A percentile compares a stretch with the other conserved stretches of the same genome.
These are phyloP conservation scores for Arctostaphylos glauca DNA, from an alignment of 148 eudicot species.

Conservation along the genomic window DNA sequence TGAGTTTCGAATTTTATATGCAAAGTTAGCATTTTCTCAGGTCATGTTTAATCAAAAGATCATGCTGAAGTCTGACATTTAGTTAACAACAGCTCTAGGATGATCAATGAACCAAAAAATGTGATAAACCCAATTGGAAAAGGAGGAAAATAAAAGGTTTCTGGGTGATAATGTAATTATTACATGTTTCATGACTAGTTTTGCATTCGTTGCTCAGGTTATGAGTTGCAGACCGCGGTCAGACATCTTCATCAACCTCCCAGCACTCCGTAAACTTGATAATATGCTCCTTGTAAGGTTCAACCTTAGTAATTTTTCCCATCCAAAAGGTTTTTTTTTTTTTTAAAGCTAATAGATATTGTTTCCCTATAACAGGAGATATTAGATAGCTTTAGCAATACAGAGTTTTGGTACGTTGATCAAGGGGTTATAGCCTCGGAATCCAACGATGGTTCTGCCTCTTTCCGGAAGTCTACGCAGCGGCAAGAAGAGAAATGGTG, in stretches of 20 bases:
- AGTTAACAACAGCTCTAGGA: background rate
- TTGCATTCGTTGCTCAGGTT: constrained; percentile 42
- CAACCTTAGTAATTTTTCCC: background rate
- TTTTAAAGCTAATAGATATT: background rate
- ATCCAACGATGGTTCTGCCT: constrained; percentile 60
- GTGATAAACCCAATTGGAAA: background rate
- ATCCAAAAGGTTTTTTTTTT: background rate
- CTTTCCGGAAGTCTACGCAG: constrained; percentile 59
- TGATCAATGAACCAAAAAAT: background rate
- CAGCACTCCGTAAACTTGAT: constrained; percentile 90
- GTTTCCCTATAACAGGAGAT: constrained; percentile 53
- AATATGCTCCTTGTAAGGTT: constrained; percentile 79
- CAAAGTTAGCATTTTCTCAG: background rate
- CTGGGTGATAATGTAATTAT: background rate
- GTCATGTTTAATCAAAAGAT: background rate
- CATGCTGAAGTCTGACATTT: background rate
- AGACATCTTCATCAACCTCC: constrained; percentile 81
- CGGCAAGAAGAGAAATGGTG: constrained; percentile 97
- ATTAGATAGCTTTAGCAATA: constrained; percentile 64
- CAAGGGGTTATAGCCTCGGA: constrained; percentile 73
- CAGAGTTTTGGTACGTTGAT: constrained; percentile 97
- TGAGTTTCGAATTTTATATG: background rate
- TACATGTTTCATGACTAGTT: constrained; percentile 9
- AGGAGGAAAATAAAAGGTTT: background rate
- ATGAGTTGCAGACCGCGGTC: constrained; percentile 86